These are phyloP conservation scores for Acacia acuminata DNA, from an alignment of 306 rosid genomes.

Conservation along the genomic window DNA sequence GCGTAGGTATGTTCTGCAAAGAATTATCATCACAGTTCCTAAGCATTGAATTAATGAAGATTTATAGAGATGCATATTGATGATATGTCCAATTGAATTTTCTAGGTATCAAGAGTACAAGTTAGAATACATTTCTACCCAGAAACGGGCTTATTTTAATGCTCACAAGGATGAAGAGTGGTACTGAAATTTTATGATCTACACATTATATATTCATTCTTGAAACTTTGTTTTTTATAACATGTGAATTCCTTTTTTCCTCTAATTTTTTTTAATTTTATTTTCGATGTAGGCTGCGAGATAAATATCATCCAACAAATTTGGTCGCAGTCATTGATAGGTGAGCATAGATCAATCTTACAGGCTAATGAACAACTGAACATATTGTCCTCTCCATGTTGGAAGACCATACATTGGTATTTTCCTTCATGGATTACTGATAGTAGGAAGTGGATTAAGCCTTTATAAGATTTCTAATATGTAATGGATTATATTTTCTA, in stretches of 20 bases:
- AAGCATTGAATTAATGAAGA: constrained; percentile 6
- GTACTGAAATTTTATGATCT: constrained; percentile 40
- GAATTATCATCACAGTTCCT: constrained; percentile 20
- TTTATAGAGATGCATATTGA: constrained; percentile 2
- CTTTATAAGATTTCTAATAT: constrained; percentile 21
- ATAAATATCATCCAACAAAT: constrained; percentile 97
- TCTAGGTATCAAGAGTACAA: constrained; percentile 91
- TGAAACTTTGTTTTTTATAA: not conserved
- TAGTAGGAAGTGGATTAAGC: not conserved
- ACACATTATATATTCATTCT: constrained; percentile 13
- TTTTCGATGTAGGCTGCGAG: constrained; percentile 71
- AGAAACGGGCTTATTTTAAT: constrained; percentile 82
- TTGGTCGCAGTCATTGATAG: constrained; percentile 86
- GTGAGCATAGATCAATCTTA: constrained; percentile 44
- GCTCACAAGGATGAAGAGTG: constrained; percentile 94
- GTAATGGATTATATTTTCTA: constrained; percentile 18
- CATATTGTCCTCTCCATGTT: constrained; percentile 19
- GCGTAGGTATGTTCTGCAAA: constrained; percentile 63
- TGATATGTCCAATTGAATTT: constrained; percentile 21
- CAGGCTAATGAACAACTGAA: constrained; percentile 18
- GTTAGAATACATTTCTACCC: constrained; percentile 93
- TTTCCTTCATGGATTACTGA: not conserved
- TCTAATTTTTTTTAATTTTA: not conserved
- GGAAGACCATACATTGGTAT: constrained; percentile 6
- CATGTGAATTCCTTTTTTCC: not conserved